Evolutionary conservation across 2,329 filamentous ascomycete genomes (phyloP), one percentile per base, ranked within the genome.

Genomic region (Dendrostoma leiphaemia): DNA sequence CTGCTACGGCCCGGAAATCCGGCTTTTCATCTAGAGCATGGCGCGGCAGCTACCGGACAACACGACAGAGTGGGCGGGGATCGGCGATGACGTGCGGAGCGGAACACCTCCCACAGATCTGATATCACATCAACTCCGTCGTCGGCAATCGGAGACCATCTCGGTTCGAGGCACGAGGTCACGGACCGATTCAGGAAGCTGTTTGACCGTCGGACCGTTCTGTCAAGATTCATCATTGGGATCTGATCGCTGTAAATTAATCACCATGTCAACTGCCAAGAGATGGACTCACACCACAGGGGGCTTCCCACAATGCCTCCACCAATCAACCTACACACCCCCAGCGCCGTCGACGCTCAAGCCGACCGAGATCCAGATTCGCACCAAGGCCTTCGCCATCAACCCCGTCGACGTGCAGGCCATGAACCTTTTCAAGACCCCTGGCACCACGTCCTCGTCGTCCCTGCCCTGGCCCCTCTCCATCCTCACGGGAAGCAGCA

Each of bases 341-440:
- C 35, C 35, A 2, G 12, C 47, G 23, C 34, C 47, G 10, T 40
- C 47, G 17, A 5, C 5, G 17, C 38, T 57, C 23, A 37, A 38
- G 13, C 41, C 51, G 9, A 43, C 43, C 12, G 40, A 57, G 24
- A 51, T 63, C 6, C 44, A 58, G 13, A 24, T 63, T 29, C 48
- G 48, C 26, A 43, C 54, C 46, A 54, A 58, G 38, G 60, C 61
- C 23, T 53, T 50, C 6, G 52, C 59, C 23, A 49, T 62, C 26
- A 62, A 63, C 45, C 59, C 55, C 12, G 53, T 62, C 15, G 61
- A 62, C 23, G 51, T 54, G 13, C 61, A 62, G 44, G 23, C 60
- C 24, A 62, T 62, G 59, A 50, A 50, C 17, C 37, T 40, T 9
- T 23, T 31, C 47, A 40, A 41, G 19, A 17, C 28, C n/a, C n/a